phyloP scores from a whole-genome alignment of 2,329 filamentous ascomycete genomes.

The Lasiodiplodia theobromae region DNA sequence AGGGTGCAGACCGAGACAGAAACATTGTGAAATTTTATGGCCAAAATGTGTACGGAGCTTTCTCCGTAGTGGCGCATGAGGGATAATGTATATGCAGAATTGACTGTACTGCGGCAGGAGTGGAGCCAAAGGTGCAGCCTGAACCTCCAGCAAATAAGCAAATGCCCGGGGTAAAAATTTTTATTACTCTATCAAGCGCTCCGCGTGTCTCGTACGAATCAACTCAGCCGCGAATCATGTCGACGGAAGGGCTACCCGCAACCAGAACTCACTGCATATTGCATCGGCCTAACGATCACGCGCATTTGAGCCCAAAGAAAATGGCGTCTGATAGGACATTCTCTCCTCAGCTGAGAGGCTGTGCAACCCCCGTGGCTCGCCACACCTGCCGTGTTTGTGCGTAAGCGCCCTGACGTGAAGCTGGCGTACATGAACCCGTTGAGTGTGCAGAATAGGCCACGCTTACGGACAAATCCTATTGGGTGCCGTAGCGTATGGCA shows the following conservation, averaged over 20 bases:
- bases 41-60: not conserved
- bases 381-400: not conserved
- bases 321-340: not conserved
- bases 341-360: not conserved
- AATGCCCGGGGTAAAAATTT: not conserved
- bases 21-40: too few species aligned
- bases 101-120: not conserved
- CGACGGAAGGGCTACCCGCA: not conserved
- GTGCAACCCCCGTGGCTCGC: conserved; percentile 6
- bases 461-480: not conserved
- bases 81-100: not conserved
- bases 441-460: not conserved
- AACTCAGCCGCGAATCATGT: not conserved
- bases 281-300: not conserved
- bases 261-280: not conserved
- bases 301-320: not conserved
- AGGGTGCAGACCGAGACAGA: too few species aligned
- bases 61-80: not conserved
- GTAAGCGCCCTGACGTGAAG: conserved; percentile 2
- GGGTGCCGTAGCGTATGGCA: not conserved
- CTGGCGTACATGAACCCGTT: not conserved
- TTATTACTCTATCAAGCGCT: not conserved
- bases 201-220: not conserved
- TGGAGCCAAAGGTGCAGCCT: not conserved
- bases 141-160: not conserved